Percentiles rank a stretch among this genome's conserved stretches.
Evolutionary conservation across 192 early-diverging fungal genomes (phyloP).

Genomic region (Coemansia sp.): DNA sequence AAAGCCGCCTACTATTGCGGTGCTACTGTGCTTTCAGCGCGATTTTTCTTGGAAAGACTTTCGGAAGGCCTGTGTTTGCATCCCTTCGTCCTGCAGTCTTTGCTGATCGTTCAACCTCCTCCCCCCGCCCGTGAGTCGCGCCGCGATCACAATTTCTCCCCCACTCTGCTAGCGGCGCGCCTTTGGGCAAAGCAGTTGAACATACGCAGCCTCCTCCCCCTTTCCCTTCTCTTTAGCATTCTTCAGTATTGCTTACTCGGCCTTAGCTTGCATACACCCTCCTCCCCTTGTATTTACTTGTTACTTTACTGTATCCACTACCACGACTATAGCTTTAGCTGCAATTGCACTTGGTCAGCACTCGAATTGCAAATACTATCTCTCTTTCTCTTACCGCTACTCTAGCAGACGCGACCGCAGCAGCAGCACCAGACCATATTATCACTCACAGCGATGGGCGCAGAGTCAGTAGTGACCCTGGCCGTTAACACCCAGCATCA

Average conservation of each 20-base stretch:
- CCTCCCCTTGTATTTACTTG: neutral
- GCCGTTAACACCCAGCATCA: conserved; percentile 39
- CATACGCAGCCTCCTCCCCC: neutral
- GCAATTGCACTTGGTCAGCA: neutral
- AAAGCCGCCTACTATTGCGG: neutral
- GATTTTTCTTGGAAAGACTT: neutral
- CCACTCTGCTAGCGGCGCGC: neutral
- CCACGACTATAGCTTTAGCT: neutral
- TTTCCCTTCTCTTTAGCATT: neutral
- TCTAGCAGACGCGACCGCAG: neutral
- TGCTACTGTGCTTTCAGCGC: neutral
- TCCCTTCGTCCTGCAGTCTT: neutral
- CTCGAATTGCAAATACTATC: neutral
- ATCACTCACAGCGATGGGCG: conserved; percentile 9
- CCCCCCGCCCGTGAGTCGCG: neutral
- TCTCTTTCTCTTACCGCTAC: neutral
- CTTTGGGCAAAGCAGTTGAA: neutral
- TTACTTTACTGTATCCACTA: neutral
- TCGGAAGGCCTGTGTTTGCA: no score
- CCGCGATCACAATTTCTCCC: neutral
- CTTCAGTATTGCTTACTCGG: neutral
- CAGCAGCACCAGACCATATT: neutral
- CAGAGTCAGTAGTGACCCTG: conserved; percentile 33
- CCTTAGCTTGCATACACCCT: neutral
- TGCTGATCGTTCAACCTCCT: neutral